Evolutionary conservation across 139 green algal genomes (phyloP).

Genomic region (Volvox reticuliferus): DNA sequence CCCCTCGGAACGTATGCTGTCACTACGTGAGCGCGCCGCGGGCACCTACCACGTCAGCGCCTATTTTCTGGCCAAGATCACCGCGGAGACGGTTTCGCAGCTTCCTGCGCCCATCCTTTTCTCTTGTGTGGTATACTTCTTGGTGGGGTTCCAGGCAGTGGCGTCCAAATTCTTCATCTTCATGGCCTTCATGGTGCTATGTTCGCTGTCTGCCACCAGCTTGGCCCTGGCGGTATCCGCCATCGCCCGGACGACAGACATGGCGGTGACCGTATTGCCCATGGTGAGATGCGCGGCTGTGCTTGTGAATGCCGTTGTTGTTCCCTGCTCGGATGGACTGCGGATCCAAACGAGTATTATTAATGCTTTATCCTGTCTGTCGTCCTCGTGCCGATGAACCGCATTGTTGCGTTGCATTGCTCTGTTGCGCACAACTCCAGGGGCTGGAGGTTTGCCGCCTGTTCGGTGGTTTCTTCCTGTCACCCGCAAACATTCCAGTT

Average conservation of each 20-base stretch:
- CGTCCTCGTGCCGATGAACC: too few species aligned
- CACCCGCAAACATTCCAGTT: slow-evolving; percentile 53
- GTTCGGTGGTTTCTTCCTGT: slow-evolving; percentile 62
- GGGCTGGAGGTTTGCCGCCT: slow-evolving; percentile 45
- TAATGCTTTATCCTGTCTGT: too few species aligned
- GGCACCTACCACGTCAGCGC: slow-evolving; percentile 69
- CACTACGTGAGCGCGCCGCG: slow-evolving; percentile 63
- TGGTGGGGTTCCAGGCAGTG: slow-evolving; percentile 63
- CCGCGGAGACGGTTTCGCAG: slow-evolving; percentile 62
- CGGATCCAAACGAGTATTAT: too few species aligned
- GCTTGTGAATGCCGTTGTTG: too few species aligned
- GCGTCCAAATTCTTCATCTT: slow-evolving; percentile 49
- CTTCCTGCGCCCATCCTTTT: slow-evolving; percentile 62
- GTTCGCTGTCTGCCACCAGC: slow-evolving; percentile 54
- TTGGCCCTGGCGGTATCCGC: slow-evolving; percentile 60
- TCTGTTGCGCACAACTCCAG: background rate
- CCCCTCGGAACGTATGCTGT: slow-evolving; percentile 66
- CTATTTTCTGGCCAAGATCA: slow-evolving; percentile 72
- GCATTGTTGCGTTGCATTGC: too few species aligned
- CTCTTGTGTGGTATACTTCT: slow-evolving; percentile 67
- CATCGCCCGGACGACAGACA: slow-evolving; percentile 58
- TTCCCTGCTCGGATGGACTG: too few species aligned
- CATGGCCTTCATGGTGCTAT: slow-evolving; percentile 70
- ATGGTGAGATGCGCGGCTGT: slow-evolving; percentile 35
- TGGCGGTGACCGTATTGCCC: slow-evolving; percentile 57